Percentiles rank a stretch among this genome's conserved stretches.
These are phyloP conservation scores for Nepenthes gracilis DNA, from an alignment of 148 eudicot species.

Conservation along the genomic window DNA sequence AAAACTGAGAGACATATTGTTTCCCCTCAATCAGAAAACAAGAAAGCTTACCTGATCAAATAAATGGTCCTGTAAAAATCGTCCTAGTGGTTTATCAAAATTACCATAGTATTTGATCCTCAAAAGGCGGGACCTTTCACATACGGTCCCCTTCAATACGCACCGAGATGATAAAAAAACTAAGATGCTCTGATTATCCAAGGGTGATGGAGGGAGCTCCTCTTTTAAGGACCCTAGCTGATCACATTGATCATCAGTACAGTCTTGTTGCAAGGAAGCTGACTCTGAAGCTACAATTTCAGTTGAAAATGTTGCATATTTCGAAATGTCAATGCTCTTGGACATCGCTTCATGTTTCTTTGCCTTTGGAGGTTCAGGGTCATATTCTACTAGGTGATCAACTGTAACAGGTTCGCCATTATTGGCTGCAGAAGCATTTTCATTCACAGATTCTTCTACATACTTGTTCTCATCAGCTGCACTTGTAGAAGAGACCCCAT, in stretches of 20 bases:
- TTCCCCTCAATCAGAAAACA: slow-evolving; percentile 1
- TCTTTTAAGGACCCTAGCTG: slow-evolving; percentile 40
- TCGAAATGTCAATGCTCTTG: slow-evolving; percentile 14
- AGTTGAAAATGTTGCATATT: slow-evolving; percentile 9
- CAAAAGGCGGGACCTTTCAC: slow-evolving; percentile 87
- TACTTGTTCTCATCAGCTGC: slow-evolving; percentile 15
- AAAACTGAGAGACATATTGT: neutral
- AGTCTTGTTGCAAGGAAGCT: slow-evolving; percentile 28
- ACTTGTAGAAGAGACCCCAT: slow-evolving; percentile 15
- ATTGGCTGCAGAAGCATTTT: slow-evolving; percentile 17
- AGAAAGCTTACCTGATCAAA: slow-evolving; percentile 62
- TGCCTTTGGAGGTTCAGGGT: slow-evolving; percentile 10
- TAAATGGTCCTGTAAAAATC: slow-evolving; percentile 79
- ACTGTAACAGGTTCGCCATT: slow-evolving; percentile 7
- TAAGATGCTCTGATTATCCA: slow-evolving; percentile 80
- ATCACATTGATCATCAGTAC: slow-evolving; percentile 16
- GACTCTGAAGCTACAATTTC: slow-evolving; percentile 14
- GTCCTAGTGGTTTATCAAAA: slow-evolving; percentile 89
- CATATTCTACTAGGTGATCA: slow-evolving; percentile 11
- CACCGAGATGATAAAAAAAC: slow-evolving; percentile 86
- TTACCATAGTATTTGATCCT: slow-evolving; percentile 91
- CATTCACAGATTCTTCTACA: slow-evolving; percentile 12
- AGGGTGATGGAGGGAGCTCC: slow-evolving; percentile 77
- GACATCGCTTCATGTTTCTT: slow-evolving; percentile 6
- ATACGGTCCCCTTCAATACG: slow-evolving; percentile 91